These are phyloP conservation scores for Puccinia triticina DNA, from an alignment of 1,284 basidiomycete species.

Conservation along the genomic window DNA sequence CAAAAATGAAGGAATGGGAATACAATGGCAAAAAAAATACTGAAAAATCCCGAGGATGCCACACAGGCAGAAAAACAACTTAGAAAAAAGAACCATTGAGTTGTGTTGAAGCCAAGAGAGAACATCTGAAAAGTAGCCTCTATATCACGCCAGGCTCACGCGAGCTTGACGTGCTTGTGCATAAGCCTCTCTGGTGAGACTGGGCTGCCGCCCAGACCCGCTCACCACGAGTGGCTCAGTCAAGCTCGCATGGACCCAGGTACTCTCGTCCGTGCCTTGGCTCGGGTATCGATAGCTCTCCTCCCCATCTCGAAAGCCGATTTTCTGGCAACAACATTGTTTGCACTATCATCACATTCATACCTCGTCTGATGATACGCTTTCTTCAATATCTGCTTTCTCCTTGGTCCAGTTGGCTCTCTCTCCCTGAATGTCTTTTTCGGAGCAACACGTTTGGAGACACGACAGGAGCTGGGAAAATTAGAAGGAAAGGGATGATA, in stretches of 20 bases:
- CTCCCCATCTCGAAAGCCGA: conserved; percentile 1
- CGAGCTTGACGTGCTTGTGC: too few species aligned
- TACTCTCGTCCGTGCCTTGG: too few species aligned
- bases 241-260: too few species aligned
- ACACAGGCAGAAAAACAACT: neutral
- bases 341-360: conserved; percentile 1
- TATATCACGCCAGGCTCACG: too few species aligned
- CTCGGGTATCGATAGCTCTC: neutral
- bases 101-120: neutral
- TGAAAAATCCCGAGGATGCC: neutral
- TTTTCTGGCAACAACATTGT: neutral
- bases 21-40: too few species aligned
- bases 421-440: conserved; percentile 11
- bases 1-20: too few species aligned
- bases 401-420: conserved; percentile 18
- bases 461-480: neutral
- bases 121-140: neutral
- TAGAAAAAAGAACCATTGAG: neutral
- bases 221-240: neutral
- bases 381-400: conserved; percentile 37
- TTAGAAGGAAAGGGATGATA: conserved; percentile 12
- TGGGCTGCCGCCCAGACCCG: too few species aligned
- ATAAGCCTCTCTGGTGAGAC: too few species aligned
- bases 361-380: conserved; percentile 17
- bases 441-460: conserved; percentile 20